A percentile compares a stretch with the other conserved stretches of the same genome.
Conservation (phyloP, 208 protist species). For the Crithidia fasciculata region DNA sequence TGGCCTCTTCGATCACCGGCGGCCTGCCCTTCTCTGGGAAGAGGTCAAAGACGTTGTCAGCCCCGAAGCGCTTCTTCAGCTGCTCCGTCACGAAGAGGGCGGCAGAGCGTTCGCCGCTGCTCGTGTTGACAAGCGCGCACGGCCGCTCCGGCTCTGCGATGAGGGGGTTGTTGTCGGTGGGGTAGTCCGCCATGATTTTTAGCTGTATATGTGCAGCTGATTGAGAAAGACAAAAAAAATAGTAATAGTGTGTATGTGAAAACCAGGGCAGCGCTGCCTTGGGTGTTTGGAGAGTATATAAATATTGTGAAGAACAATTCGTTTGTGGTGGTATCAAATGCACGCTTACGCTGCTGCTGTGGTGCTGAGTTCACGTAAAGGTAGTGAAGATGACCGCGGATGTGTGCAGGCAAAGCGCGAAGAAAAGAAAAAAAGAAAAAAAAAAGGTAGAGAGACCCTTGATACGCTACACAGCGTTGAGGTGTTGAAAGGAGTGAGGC, state of each 20-base stretch:
- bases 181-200: constrained; percentile 23
- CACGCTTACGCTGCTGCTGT: too few relatives aligned
- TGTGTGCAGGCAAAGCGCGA: not conserved
- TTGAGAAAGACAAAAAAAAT: constrained; percentile 9
- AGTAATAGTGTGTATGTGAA: constrained; percentile 8
- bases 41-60: constrained; percentile 55
- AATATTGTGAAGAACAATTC: too few relatives aligned
- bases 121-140: constrained; percentile 52
- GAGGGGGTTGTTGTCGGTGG: constrained; percentile 18
- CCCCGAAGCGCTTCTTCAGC: constrained; percentile 40
- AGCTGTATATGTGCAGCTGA: not conserved
- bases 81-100: constrained; percentile 54
- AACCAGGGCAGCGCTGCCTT: not conserved
- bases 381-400: not conserved
- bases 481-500: too few relatives aligned
- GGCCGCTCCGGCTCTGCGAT: constrained; percentile 13
- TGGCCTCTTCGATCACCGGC: constrained; percentile 51
- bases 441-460: too few relatives aligned
- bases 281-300: too few relatives aligned
- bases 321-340: too few relatives aligned
- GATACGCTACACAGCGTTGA: too few relatives aligned
- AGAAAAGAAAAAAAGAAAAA: not conserved
- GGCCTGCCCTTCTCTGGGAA: constrained; percentile 41
- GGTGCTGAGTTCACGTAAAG: not conserved
- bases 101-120: constrained; percentile 54